Evolutionary conservation across 345 rosid species (phyloP).

Genomic region (Eutrema yunnanense): DNA sequence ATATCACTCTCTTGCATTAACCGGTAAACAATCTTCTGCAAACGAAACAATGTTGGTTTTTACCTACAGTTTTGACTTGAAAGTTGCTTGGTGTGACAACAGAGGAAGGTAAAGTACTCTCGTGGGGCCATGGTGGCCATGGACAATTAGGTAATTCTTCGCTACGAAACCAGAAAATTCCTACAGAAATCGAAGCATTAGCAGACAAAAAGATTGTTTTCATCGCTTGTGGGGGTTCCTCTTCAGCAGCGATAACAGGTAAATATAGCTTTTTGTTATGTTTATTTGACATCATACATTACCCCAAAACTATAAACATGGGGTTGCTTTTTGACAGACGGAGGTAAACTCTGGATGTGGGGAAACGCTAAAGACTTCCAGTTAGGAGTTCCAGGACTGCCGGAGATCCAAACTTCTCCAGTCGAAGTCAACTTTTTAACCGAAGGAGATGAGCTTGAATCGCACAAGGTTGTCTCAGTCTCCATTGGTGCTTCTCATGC

Average conservation of each 20-base stretch:
- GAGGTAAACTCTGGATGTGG: conserved; percentile 87
- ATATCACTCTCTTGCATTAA: conserved; percentile 87
- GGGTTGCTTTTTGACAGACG: conserved; percentile 37
- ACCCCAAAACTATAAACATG: background rate
- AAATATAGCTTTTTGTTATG: background rate
- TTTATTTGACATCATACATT: background rate
- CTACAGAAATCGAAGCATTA: conserved; percentile 55
- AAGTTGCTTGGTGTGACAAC: conserved; percentile 23
- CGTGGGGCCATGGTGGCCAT: conserved; percentile 96
- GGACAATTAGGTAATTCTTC: conserved; percentile 85
- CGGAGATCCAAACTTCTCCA: conserved; percentile 62
- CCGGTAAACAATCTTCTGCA: conserved; percentile 42
- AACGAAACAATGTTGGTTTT: background rate
- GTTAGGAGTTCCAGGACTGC: conserved; percentile 81
- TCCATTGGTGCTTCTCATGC: conserved; percentile 90
- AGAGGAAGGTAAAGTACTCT: conserved; percentile 82
- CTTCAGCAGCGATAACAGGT: conserved; percentile 87
- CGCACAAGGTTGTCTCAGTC: conserved; percentile 57
- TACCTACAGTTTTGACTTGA: background rate
- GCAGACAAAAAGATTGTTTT: conserved; percentile 49
- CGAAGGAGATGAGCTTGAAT: conserved; percentile 58
- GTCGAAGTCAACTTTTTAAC: conserved; percentile 64
- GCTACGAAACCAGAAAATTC: conserved; percentile 45
- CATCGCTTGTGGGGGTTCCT: conserved; percentile 82
- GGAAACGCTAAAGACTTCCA: conserved; percentile 90